These are phyloP conservation scores for Senna siamea DNA, from an alignment of 306 rosid genomes.

Conservation along the genomic window DNA sequence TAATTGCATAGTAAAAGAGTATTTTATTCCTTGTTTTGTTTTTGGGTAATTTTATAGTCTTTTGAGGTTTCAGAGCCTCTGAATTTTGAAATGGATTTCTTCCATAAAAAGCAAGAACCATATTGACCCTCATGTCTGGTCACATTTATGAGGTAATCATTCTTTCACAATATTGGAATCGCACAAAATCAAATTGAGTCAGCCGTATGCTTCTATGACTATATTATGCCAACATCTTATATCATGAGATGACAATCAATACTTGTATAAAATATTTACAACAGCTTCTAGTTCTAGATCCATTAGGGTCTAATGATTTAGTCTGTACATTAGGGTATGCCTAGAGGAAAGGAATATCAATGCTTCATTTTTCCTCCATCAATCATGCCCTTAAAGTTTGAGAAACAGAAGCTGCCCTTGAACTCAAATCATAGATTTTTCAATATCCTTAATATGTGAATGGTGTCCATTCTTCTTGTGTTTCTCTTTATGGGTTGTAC, in stretches of 20 bases:
- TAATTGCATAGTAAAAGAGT: background rate
- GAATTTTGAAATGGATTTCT: background rate
- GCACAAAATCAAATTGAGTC: slow-evolving; percentile 1
- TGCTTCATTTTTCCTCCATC: slow-evolving; percentile 7
- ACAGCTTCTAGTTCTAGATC: background rate
- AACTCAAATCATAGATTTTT: background rate
- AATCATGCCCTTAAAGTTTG: background rate
- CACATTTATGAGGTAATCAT: background rate
- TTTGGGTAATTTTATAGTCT: background rate
- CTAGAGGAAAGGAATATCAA: background rate
- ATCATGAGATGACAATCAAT: background rate
- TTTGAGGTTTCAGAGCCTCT: background rate
- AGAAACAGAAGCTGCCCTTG: background rate
- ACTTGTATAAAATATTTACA: background rate
- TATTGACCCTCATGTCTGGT: background rate
- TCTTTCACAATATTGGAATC: background rate
- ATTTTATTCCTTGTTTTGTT: background rate
- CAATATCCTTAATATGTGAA: background rate
- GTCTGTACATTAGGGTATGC: background rate
- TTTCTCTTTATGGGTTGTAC: slow-evolving; percentile 1
- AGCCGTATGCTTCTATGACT: slow-evolving; percentile 1
- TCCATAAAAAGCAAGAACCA: background rate
- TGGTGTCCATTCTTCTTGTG: background rate
- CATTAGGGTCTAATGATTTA: background rate
- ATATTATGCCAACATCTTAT: background rate